Evolutionary conservation across 305 asterid species (phyloP), one percentile per base, ranked within the genome.

Genomic region (Ilex paraguariensis): DNA sequence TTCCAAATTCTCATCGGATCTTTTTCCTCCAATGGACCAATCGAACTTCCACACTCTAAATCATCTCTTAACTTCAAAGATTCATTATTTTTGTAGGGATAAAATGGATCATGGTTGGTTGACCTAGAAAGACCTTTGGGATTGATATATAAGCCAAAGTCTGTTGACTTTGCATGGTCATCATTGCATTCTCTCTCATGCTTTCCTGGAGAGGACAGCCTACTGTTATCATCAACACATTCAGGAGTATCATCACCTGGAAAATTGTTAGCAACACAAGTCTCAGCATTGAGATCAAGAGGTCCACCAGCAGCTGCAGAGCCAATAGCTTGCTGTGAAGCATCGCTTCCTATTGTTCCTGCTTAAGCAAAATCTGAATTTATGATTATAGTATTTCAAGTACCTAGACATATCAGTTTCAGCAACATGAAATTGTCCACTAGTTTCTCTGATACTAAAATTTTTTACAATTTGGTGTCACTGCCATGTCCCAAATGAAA

Each of bases 1-100:
- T 80, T 83, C 99, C 97, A 90, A 36, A 78, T 77, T 61, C 71
- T 69, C 93, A 86, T 75, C 10, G 95, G 83, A 66, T 86, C 87
- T 52, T 78, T 87, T 44, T 54, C 85, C 12, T 68, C 77, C 69
- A 76, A 51, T 5, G 90, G 87, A 32, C 87, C 93, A 31, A 77
- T 76, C 6, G 95, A 84, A 75, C 98, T 85, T 21, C 74, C 84
- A 71, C 93, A 85, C 64, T 89, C 97, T 1, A 77, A 80, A 55
- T 82, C 84, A 64, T 82, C 91, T 75, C 72, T 66, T 2, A 79
- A 65, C 69, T 73, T 84, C 66, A 50, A 36, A 66, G 70, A 61
- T 28, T 75, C 74, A 13, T 57, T 59, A 56, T 56, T 73, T 63
- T 81, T 86, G 55, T 56, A 49, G 28, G 79, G 82, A 76, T 75